A percentile compares a stretch with the other conserved stretches of the same genome.
Conservation (phyloP, 306 rosid genomes). For the Cicer pinnatifidum region DNA sequence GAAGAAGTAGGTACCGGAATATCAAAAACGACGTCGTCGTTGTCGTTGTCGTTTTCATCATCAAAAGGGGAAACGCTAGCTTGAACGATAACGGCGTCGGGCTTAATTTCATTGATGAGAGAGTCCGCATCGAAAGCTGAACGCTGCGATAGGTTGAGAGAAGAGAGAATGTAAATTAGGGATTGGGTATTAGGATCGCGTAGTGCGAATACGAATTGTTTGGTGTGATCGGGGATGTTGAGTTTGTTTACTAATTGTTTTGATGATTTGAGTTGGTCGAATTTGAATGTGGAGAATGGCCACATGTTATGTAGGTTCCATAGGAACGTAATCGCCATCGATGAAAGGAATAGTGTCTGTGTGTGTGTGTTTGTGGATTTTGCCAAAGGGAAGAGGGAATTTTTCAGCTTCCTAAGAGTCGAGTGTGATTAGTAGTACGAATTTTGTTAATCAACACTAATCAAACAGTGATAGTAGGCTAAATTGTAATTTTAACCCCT, state of each 20-base stretch:
- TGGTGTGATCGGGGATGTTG: conserved; percentile 59
- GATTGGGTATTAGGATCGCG: conserved; percentile 63
- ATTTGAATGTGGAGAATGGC: conserved; percentile 63
- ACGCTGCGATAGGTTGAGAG: conserved; percentile 67
- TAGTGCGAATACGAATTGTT: conserved; percentile 70
- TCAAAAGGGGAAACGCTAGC: conserved; percentile 49
- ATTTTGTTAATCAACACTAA: too few relatives aligned
- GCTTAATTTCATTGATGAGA: conserved; percentile 63
- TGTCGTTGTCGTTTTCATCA: conserved; percentile 48
- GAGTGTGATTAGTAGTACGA: too few relatives aligned
- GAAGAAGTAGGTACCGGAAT: conserved; percentile 66
- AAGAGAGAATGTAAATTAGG: conserved; percentile 67
- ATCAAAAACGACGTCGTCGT: conserved; percentile 23
- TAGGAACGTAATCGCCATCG: conserved; percentile 61
- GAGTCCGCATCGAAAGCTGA: conserved; percentile 62
- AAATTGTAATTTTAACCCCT: too few relatives aligned
- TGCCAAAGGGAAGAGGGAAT: background rate
- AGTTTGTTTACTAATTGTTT: conserved; percentile 62
- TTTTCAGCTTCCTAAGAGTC: too few relatives aligned
- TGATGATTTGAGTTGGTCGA: conserved; percentile 58
- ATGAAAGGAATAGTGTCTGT: background rate
- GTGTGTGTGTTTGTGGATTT: background rate
- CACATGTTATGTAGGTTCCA: conserved; percentile 64
- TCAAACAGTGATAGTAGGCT: too few relatives aligned
- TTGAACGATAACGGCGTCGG: conserved; percentile 78